These are phyloP conservation scores for Teratosphaeria viscida DNA, from an alignment of 2,329 filamentous ascomycete genomes.

Conservation along the genomic window DNA sequence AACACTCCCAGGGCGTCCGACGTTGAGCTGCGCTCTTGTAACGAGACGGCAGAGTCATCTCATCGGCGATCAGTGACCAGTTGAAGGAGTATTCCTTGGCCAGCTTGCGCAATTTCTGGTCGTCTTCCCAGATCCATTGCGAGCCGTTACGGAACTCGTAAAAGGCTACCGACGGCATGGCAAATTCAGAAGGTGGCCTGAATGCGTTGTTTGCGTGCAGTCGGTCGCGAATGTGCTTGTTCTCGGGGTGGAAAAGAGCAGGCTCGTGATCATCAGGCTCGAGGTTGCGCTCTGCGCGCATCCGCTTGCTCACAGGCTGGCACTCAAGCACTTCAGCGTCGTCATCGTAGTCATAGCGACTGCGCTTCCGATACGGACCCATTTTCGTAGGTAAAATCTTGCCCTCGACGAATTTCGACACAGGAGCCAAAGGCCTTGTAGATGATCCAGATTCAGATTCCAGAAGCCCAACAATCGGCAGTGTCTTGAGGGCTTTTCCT, in stretches of 20 bases:
- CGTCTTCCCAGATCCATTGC: constrained; percentile 83
- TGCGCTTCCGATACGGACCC: constrained; percentile 61
- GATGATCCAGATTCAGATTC: neutral
- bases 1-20: constrained; percentile 95
- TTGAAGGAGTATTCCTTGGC: constrained; percentile 95
- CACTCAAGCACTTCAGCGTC: constrained; percentile 40
- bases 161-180: constrained; percentile 82
- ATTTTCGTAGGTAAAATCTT: constrained; percentile 61
- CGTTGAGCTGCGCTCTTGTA: constrained; percentile 82
- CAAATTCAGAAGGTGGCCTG: constrained; percentile 79
- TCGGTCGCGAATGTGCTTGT: constrained; percentile 79
- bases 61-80: constrained; percentile 85
- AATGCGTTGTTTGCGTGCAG: constrained; percentile 89
- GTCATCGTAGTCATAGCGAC: constrained; percentile 70
- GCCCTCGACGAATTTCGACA: constrained; percentile 79
- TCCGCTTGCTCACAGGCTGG: constrained; percentile 28
- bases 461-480: constrained; percentile 15
- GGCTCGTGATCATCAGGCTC: constrained; percentile 56
- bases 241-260: constrained; percentile 79
- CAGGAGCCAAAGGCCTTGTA: constrained; percentile 29
- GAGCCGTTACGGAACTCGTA: constrained; percentile 81
- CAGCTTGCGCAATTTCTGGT: constrained; percentile 74
- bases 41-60: constrained; percentile 61
- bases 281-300: constrained; percentile 38
- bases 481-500: constrained; percentile 15